Percentiles rank a stretch among this genome's conserved stretches.
phyloP scores from a whole-genome alignment of 108 stramenopile species.

The Epipyxis sp. region DNA sequence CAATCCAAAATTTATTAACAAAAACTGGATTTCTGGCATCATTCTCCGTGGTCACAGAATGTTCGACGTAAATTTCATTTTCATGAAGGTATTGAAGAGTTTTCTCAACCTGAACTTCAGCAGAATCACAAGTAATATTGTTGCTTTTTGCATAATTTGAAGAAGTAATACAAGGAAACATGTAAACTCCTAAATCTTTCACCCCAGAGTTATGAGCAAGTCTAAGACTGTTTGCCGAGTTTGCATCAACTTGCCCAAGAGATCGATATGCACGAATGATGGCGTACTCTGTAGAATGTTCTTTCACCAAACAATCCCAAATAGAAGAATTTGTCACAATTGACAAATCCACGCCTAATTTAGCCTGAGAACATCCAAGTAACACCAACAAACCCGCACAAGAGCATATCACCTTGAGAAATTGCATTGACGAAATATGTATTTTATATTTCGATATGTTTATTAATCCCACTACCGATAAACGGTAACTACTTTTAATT shows the following conservation, averaged over 20 bases:
- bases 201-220: slow-evolving; percentile 1
- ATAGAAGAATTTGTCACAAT: neutral
- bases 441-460: too few species aligned
- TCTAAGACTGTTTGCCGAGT: neutral
- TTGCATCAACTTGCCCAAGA: slow-evolving; percentile 1
- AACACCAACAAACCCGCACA: too few species aligned
- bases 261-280: slow-evolving; percentile 11
- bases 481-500: too few species aligned
- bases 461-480: too few species aligned
- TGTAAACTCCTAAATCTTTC: slow-evolving; percentile 28
- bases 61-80: neutral
- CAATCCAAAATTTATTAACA: slow-evolving; percentile 1
- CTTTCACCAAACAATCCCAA: slow-evolving; percentile 13
- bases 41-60: neutral
- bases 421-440: too few species aligned
- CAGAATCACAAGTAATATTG: slow-evolving; percentile 1
- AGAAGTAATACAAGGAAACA: slow-evolving; percentile 23
- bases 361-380: too few species aligned
- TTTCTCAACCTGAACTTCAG: neutral
- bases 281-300: neutral
- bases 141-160: neutral
- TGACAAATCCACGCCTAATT: slow-evolving; percentile 33
- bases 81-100: neutral
- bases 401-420: too few species aligned
- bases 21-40: too few species aligned